phyloP scores from a whole-genome alignment of 2,329 filamentous ascomycete species.

The Iodosphaeria phyllophila region DNA sequence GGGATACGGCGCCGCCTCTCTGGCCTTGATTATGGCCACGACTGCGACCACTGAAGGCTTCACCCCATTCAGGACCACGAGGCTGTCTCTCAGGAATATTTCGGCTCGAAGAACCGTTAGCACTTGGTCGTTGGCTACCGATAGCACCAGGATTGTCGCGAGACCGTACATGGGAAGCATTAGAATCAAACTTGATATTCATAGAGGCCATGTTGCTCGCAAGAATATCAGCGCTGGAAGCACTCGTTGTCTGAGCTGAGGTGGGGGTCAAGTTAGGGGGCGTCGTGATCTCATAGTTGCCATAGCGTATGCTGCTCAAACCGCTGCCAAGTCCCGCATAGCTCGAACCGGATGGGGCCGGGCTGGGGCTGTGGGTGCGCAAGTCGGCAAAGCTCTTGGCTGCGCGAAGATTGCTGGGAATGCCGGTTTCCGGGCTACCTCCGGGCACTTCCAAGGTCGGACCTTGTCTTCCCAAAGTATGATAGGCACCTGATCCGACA shows the following conservation, averaged over 20 bases:
- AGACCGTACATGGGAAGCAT: conserved; percentile 16
- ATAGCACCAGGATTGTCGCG: conserved; percentile 40
- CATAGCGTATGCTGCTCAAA: conserved; percentile 17
- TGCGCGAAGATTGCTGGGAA: conserved; percentile 66
- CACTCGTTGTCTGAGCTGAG: conserved; percentile 13
- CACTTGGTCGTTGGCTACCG: conserved; percentile 41
- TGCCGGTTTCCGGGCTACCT: conserved; percentile 51
- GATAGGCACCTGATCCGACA: conserved; percentile 48
- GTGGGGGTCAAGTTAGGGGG: conserved; percentile 16
- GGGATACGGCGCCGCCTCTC: conserved; percentile 37
- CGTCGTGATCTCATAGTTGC: conserved; percentile 14
- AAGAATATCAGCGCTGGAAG: conserved; percentile 14
- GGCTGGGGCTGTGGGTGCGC: conserved; percentile 86
- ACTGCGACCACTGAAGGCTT: conserved; percentile 30
- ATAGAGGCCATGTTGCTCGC: conserved; percentile 21
- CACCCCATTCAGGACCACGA: conserved; percentile 44
- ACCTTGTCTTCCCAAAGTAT: conserved; percentile 60
- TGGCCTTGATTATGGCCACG: conserved; percentile 44
- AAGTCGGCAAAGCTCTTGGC: conserved; percentile 96
- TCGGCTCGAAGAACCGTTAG: conserved; percentile 22
- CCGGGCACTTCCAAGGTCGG: conserved; percentile 77
- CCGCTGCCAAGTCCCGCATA: conserved; percentile 37
- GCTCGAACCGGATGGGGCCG: conserved; percentile 74
- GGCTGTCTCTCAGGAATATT: conserved; percentile 41
- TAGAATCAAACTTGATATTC: conserved; percentile 31